Evolutionary conservation across 208 protist genomes (phyloP), one percentile per base, ranked within the genome.

Genomic region (Acanthamoeba castellanii): DNA sequence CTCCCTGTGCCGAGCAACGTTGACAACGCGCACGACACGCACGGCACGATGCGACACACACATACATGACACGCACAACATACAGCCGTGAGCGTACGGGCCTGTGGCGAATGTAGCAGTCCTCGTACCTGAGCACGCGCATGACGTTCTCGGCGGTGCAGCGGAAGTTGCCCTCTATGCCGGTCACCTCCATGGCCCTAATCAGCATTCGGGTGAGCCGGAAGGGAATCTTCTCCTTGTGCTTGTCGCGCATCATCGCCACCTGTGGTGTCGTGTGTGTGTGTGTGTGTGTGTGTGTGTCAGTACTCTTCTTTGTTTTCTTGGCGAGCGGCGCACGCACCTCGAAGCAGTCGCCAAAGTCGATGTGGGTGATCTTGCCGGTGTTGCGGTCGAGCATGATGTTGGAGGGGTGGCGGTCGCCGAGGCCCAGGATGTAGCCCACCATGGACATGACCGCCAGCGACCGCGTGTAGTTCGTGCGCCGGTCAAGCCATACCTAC

Each of bases 331-430:
- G 37, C 37, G 37, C 37, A 42, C 37, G 37, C 37, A 98, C 98
- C 96, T 99, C 99, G 95, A 99, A 99, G 96, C 99, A 99, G 97
- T 99, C 99, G 88, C 99, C 99, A 97, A 99, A 99, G 97, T 99
- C 99, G 96, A 99, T 99, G 97, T 99, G 99, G 30, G 99, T 97
- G 32, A 99, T 98, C 45, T 99, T 99, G 89, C 99, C 99, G 30
- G 99, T 99, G 37, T 98, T 98, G 42, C 99, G 98, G 94, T 99
- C 98, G 8, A 99, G 96, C 99, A 99, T 99, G 1, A 99, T 96
- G 96, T 99, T 99, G 95, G 98, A 99, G 42, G 99, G 99, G 96
- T 99, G 99, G 18, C 99, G 98, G 97, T 99, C 99, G 72, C 99
- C 99, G 13, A 99, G 97, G 11, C 99, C 99, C 2, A 99, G 97